A percentile compares a stretch with the other conserved stretches of the same genome.
phyloP scores from a whole-genome alignment of 306 rosid genomes.

The Lotus japonicus region DNA sequence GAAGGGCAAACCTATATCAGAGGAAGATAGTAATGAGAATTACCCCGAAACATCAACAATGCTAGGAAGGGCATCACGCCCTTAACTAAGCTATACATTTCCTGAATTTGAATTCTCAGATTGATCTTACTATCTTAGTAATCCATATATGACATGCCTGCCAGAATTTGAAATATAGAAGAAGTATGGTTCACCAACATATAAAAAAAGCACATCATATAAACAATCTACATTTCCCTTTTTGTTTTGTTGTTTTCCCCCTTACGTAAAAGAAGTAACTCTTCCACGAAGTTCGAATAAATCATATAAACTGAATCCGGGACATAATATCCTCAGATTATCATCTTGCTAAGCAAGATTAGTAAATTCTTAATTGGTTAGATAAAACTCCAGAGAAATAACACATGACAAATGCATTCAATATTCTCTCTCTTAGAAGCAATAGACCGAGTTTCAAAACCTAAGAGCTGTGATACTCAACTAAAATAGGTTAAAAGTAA shows the following conservation, averaged over 20 bases:
- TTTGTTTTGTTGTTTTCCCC: background rate
- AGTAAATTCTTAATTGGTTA: background rate
- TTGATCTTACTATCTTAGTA: background rate
- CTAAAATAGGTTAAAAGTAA: background rate
- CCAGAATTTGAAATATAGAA: background rate
- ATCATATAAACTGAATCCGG: background rate
- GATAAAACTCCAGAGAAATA: background rate
- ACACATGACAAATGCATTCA: no score
- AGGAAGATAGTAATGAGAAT: conserved; percentile 3
- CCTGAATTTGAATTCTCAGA: background rate
- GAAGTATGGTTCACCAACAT: no score
- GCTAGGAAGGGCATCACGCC: background rate
- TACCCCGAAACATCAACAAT: background rate
- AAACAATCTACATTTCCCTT: background rate
- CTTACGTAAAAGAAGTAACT: background rate
- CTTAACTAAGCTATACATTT: background rate
- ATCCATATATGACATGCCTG: background rate
- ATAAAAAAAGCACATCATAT: no score
- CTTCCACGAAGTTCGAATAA: background rate
- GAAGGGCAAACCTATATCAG: background rate
- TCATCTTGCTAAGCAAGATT: background rate
- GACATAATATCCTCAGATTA: background rate
- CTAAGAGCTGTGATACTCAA: background rate
- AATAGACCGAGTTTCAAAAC: background rate
- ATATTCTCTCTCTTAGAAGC: no score